Evolutionary conservation across 208 protist genomes (phyloP).

Genomic region (Vickermania spadyakhi): DNA sequence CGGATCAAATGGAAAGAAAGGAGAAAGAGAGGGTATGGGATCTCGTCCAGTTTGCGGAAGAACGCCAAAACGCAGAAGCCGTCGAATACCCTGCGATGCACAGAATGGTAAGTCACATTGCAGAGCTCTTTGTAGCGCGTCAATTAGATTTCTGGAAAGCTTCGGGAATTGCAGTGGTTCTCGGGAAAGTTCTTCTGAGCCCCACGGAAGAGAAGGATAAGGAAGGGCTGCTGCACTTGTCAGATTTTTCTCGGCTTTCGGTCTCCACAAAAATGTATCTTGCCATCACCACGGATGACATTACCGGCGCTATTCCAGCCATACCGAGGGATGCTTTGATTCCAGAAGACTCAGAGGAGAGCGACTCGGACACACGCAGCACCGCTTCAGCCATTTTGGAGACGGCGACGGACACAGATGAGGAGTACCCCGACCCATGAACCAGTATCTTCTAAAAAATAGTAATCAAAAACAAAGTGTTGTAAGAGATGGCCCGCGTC

Average conservation of each 20-base stretch:
- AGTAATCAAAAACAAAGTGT: too few relatives aligned
- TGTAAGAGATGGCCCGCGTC: too few relatives aligned
- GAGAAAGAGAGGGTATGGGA: background rate
- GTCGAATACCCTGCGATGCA: background rate
- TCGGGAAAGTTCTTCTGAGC: conserved; percentile 7
- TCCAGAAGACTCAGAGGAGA: conserved; percentile 8
- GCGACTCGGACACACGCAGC: too few relatives aligned
- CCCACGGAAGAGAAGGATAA: background rate
- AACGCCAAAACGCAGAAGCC: background rate
- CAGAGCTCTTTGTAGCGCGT: conserved; percentile 42
- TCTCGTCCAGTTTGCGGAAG: background rate
- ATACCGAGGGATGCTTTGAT: conserved; percentile 45
- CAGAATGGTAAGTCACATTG: conserved; percentile 14
- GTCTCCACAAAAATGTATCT: background rate
- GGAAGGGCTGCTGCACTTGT: background rate
- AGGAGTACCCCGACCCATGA: background rate
- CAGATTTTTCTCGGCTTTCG: background rate
- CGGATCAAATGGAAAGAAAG: background rate
- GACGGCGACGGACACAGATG: background rate
- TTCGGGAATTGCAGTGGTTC: conserved; percentile 17
- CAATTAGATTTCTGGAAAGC: conserved; percentile 77
- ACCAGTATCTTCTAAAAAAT: too few relatives aligned
- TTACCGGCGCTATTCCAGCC: conserved; percentile 23
- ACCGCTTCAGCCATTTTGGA: conserved; percentile 7
- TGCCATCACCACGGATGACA: conserved; percentile 22